Base-by-base conservation (phyloP, 2,329 filamentous ascomycete species). In the Biscogniauxia mediterranea region DNA sequence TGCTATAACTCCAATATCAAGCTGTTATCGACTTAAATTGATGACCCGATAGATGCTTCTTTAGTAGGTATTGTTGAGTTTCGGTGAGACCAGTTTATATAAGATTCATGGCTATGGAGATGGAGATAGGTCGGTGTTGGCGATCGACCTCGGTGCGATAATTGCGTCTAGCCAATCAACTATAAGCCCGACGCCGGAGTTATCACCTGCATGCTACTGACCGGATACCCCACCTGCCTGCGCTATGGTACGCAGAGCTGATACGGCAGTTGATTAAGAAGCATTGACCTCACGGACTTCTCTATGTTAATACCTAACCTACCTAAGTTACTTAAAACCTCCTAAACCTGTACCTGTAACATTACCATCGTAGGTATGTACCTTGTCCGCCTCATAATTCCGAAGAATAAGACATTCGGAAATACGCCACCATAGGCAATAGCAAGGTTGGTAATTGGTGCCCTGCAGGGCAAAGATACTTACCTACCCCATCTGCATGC, bases 91-190 rank as follows among this genome's bases (percentile, higher is more conserved):
- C 26, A 11, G 7, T 32, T 32, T 21, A 21, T 54, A 15, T 11
- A 19, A 15, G 9, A 38, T n/a, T 26, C 15, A 11, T 19, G 8
- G 15, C 26, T 9, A 19, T 17, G 52, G 53, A 55, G 15, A 49
- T 55, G 57, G 38, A 38, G 54, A 56, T 49, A 56, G 56, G 49
- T 66, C 64, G 64, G 64, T 56, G 61, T 61, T 58, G 63, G 60
- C 59, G 64, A 60, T 65, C 57, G 50, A 65, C 59, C 54, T 64
- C 62, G 62, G 59, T 52, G 26, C 57, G 63, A 58, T 54, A 58
- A 25, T 23, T 58, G 55, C n/a, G 32, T 64, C 64, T 66, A 66
- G 64, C 64, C 64, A 64, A 57, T 66, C 60, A 56, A 59, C 54
- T 38, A 42, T 49, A 56, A 55, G 62, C 60, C 64, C 64, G 64